Evolutionary conservation across 345 rosid species (phyloP), one percentile per base, ranked within the genome.

Genomic region (Heritiera fomes): DNA sequence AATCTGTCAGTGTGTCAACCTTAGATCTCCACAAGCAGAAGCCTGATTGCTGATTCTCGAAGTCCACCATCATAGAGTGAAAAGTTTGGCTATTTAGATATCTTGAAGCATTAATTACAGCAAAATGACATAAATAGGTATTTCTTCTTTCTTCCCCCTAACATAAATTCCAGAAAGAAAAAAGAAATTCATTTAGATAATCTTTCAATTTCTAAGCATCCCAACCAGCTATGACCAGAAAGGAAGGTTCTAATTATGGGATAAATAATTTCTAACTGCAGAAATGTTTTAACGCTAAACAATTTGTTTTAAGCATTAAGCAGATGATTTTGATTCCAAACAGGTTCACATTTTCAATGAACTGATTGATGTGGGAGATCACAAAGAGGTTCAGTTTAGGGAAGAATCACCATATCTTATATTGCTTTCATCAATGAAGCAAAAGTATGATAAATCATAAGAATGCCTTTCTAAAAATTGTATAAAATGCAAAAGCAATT

Each of bases 401-500:
- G 62, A 32, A 53, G 62, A 32, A 49, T 70, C 4, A 15, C 13
- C 53, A 56, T 38, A 32, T 43, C 68, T 7, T 32, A 65, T 7
- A 40, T 15, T 38, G 47, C 46, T 65, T 7, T 50, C 41, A 23
- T 34, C 40, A 38, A 62, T 28, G 43, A 77, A 65, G 49, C 40
- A 47, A 6, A 52, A 64, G 12, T 45, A 28, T 55, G 15, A 63
- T 23, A 73, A 65, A 65, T 18, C 64, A 17, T 43, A 28, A 79
- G 40, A 71, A 73, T 41, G 60, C 58, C 56, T 34, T 9, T 30
- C 28, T 34, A 68, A 66, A 66, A 53, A 18, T 43, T 43, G 28
- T 0, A 75, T n/a, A 8, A 18, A 66, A 80, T 59, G 76, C 59
- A 69, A 49, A 72, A 7, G 18, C 6, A 56, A 74, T 58, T 58